Evolutionary conservation across 202 grass and related monocot species (phyloP).

Genomic region (Elaeis oleifera): DNA sequence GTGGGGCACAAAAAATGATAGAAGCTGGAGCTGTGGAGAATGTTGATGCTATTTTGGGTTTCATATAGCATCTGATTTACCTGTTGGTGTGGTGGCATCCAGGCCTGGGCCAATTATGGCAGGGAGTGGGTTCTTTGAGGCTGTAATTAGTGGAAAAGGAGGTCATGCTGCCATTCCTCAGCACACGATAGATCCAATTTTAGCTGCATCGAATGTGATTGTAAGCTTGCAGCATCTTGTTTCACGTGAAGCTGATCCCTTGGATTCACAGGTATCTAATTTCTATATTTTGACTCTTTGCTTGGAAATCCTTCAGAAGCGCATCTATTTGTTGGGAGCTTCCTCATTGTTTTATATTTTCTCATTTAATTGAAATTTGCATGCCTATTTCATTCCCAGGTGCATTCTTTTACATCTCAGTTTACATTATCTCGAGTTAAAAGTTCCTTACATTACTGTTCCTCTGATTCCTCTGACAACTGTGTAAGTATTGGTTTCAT

Average conservation of each 20-base stretch:
- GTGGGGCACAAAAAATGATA: constrained; percentile 80
- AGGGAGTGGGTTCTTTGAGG: constrained; percentile 84
- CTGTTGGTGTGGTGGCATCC: constrained; percentile 55
- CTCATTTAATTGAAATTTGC: no score
- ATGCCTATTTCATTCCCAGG: no score
- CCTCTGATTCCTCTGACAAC: no score
- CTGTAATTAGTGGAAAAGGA: constrained; percentile 75
- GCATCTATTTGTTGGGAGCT: no score
- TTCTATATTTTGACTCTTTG: no score
- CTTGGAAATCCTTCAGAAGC: no score
- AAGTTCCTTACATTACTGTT: no score
- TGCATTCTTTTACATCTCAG: no score
- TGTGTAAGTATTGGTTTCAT: no score
- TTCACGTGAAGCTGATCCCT: constrained; percentile 84
- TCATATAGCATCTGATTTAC: constrained; percentile 50
- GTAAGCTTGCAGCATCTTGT: constrained; percentile 87
- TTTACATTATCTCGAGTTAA: no score
- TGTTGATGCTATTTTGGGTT: constrained; percentile 68
- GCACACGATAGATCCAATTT: constrained; percentile 81
- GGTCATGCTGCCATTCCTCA: constrained; percentile 95
- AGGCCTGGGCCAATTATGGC: constrained; percentile 79
- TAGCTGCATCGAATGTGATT: constrained; percentile 89
- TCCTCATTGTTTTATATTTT: no score
- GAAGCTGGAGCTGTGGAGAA: constrained; percentile 60
- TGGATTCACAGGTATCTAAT: constrained; percentile 74